A percentile compares a stretch with the other conserved stretches of the same genome.
phyloP scores from a whole-genome alignment of 805 yeast species.

The Yarrowia bubula region DNA sequence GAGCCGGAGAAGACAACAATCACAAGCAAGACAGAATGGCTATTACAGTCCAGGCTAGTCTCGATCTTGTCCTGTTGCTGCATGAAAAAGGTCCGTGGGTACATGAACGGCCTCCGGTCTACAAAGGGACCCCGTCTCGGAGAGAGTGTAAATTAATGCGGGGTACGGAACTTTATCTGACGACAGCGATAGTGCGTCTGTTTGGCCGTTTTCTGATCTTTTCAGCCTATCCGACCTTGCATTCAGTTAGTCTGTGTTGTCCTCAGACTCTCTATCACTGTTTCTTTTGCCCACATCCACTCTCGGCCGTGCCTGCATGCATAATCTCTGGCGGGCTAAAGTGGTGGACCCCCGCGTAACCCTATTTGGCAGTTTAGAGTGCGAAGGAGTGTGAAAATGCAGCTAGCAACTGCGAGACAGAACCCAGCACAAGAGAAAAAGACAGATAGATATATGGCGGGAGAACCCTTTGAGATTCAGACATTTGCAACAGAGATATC shows the following conservation, averaged over 20 bases:
- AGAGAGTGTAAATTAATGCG: conserved; percentile 6
- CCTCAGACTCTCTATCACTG: no score
- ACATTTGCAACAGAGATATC: neutral
- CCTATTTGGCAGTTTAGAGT: conserved; percentile 8
- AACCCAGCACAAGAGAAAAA: neutral
- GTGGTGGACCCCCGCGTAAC: conserved; percentile 13
- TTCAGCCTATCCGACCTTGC: neutral
- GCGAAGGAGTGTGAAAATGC: conserved; percentile 19
- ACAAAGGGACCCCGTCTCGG: neutral
- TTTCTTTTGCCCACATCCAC: no score
- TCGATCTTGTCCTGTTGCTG: neutral
- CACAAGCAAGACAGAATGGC: conserved; percentile 3
- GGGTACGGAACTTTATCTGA: neutral
- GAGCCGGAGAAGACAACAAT: neutral
- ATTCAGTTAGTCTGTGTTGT: no score
- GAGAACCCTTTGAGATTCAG: no score
- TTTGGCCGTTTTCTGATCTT: neutral
- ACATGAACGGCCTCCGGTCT: neutral
- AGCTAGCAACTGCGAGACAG: conserved; percentile 13
- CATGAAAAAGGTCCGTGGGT: conserved; percentile 10
- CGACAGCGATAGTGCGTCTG: neutral
- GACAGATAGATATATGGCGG: conserved; percentile 21
- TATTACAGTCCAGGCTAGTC: no score
- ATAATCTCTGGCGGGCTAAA: neutral
- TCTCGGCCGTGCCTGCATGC: conserved; percentile 16